These are phyloP conservation scores for Arctium lappa DNA, from an alignment of 129 eudicot species.

Conservation along the genomic window DNA sequence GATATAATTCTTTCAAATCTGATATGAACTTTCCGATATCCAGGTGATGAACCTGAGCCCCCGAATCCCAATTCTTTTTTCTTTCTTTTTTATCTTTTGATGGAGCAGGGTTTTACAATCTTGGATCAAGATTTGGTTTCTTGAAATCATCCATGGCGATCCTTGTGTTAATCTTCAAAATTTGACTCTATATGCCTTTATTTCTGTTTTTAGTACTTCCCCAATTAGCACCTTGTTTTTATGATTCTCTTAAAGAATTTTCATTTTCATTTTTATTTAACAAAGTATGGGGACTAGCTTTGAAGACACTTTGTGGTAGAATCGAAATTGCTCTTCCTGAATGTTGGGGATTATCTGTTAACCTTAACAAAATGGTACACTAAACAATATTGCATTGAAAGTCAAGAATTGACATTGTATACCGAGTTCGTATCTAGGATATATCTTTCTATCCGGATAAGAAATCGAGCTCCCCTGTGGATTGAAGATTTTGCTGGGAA, in stretches of 20 bases:
- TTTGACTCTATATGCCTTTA: neutral
- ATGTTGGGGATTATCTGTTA: neutral
- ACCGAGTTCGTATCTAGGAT: neutral
- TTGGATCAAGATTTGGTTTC: neutral
- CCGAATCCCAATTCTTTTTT: neutral
- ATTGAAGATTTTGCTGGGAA: conserved; percentile 42
- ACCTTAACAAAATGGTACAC: neutral
- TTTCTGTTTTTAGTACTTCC: neutral
- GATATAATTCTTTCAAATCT: neutral
- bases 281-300: neutral
- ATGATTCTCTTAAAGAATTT: neutral
- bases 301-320: neutral
- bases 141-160: neutral
- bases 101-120: neutral
- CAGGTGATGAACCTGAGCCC: neutral
- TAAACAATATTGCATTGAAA: neutral
- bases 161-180: neutral
- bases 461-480: conserved; percentile 49
- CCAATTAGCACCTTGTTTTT: neutral
- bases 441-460: conserved; percentile 15
- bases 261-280: neutral
- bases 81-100: too few species aligned
- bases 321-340: neutral
- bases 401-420: neutral
- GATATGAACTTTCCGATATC: neutral